These are phyloP conservation scores for Fragaria iinumae DNA, from an alignment of 306 rosid species.

Conservation along the genomic window DNA sequence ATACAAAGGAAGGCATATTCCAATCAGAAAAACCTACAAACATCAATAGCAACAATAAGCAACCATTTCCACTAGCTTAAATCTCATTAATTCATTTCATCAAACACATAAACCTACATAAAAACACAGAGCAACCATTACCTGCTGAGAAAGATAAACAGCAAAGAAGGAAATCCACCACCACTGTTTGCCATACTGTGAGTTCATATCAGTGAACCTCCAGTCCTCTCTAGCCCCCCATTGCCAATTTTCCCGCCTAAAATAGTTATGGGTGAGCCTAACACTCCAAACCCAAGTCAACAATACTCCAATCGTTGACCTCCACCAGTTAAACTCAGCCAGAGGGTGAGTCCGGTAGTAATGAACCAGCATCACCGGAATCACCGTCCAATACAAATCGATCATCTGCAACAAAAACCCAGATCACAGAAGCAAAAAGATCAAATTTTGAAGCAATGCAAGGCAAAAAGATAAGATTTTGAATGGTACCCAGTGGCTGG, in stretches of 20 bases:
- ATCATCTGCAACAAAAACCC: constrained; percentile 67
- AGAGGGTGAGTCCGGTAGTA: constrained; percentile 75
- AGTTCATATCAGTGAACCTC: constrained; percentile 82
- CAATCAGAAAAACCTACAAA: constrained; percentile 67
- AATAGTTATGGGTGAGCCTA: constrained; percentile 80
- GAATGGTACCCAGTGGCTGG: constrained; percentile 72
- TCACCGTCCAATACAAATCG: constrained; percentile 85
- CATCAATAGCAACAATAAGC: constrained; percentile 3
- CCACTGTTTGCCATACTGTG: constrained; percentile 71
- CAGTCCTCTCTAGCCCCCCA: constrained; percentile 95
- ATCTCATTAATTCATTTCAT: constrained; percentile 25
- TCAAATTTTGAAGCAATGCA: neutral
- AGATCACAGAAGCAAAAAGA: constrained; percentile 1
- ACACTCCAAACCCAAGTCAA: constrained; percentile 82
- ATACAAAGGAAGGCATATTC: constrained; percentile 70
- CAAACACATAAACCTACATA: constrained; percentile 25
- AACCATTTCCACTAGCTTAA: constrained; percentile 11
- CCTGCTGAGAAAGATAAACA: constrained; percentile 86
- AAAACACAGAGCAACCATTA: constrained; percentile 11
- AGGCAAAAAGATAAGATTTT: neutral
- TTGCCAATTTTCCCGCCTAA: constrained; percentile 83
- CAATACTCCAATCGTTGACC: constrained; percentile 54
- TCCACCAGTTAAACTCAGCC: constrained; percentile 58
- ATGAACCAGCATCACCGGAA: constrained; percentile 77
- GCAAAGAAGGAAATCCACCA: constrained; percentile 92